Evolutionary conservation across 306 rosid species (phyloP), one percentile per base, ranked within the genome.

Genomic region (Lotus japonicus): DNA sequence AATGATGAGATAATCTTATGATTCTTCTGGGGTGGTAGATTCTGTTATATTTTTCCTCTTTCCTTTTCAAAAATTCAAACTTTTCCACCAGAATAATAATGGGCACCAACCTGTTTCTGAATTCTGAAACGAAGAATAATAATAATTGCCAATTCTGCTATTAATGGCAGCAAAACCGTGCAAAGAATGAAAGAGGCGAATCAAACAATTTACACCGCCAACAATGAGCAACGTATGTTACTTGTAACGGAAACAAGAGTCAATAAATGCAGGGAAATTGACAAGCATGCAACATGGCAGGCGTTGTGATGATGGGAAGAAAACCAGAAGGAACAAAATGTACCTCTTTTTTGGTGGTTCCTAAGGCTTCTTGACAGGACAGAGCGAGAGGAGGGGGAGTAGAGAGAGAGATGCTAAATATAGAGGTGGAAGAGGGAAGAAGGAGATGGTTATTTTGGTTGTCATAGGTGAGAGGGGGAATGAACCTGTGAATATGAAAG

Each of bases 161-260:
- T 41, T 53, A 31, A 45, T 74, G 67, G 43, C 52, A 66, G n/a
- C n/a, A n/a, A n/a, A n/a, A n/a, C n/a, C n/a, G n/a, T n/a, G n/a
- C n/a, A n/a, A n/a, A n/a, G n/a, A n/a, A n/a, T n/a, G n/a, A n/a
- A n/a, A n/a, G 57, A 77, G 70, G 10, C 42, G 54, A 77, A 86
- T 71, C 66, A 70, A 71, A 68, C 59, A 64, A 79, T 71, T 31
- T 50, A 53, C 57, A 26, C 58, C 52, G 53, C 50, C 28, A 14
- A n/a, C 50, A 15, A 63, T 49, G 70, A 76, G 58, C 64, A 46
- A 59, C 45, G 60, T 53, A 16, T 35, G 68, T 28, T 46, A 54
- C 68, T 78, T 53, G 78, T 82, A 87, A 87, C 86, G 68, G 91
- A 84, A 82, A 81, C 35, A 61, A 46, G 31, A 78, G 44, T 5